A percentile compares a stretch with the other conserved stretches of the same genome.
Evolutionary conservation across 306 rosid species (phyloP).

Genomic region (Corylus americana): DNA sequence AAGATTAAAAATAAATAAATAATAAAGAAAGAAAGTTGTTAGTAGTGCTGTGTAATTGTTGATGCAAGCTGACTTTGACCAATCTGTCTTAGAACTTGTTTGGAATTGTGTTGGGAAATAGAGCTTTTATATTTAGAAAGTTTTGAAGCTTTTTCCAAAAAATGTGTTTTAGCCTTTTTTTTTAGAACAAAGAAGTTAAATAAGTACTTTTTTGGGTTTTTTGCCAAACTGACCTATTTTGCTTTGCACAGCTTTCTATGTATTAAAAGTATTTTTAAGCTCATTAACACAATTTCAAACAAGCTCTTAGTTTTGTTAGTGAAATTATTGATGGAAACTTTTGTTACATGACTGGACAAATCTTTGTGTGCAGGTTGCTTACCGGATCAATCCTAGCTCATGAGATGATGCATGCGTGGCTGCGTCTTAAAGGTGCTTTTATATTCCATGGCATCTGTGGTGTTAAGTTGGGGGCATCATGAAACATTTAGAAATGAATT

Average conservation of each 20-base stretch:
- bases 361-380: conserved; percentile 59
- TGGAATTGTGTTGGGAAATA: too few species aligned
- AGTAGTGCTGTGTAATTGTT: neutral
- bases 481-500: neutral
- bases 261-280: too few species aligned
- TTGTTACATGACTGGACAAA: conserved; percentile 9
- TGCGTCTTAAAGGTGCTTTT: conserved; percentile 76
- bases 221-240: too few species aligned
- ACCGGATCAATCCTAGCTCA: conserved; percentile 97
- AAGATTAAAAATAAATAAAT: too few species aligned
- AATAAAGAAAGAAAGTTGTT: neutral
- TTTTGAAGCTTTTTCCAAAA: too few species aligned
- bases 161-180: too few species aligned
- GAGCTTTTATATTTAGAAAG: too few species aligned
- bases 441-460: conserved; percentile 9
- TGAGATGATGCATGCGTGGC: conserved; percentile 99
- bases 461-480: neutral
- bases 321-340: neutral
- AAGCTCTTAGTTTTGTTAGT: neutral
- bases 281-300: too few species aligned
- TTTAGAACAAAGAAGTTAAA: too few species aligned
- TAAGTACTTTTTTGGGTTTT: too few species aligned
- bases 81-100: neutral
- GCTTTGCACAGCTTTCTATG: too few species aligned
- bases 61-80: neutral